Conservation (phyloP, 1,139 yeast species). For the Pichia sorboxylosa region DNA sequence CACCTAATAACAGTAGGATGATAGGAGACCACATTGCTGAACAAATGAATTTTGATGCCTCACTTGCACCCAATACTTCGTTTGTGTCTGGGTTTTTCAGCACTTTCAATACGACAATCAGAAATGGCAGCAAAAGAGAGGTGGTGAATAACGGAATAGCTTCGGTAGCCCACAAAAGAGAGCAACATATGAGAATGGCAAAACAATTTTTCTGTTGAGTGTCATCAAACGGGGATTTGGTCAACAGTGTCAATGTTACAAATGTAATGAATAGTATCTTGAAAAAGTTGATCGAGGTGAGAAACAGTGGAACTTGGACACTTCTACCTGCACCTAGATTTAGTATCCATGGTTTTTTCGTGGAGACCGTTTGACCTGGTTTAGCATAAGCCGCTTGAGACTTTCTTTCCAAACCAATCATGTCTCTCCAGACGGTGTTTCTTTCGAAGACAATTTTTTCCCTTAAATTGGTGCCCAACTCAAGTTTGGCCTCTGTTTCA, state of each 20-base stretch:
- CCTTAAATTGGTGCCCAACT: conserved; percentile 63
- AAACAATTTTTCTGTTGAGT: conserved; percentile 64
- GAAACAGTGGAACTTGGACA: conserved; percentile 14
- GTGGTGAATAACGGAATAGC: conserved; percentile 84
- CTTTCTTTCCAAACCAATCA: conserved; percentile 78
- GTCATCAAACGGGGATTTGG: conserved; percentile 51
- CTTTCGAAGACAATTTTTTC: conserved; percentile 96
- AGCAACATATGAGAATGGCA: conserved; percentile 69
- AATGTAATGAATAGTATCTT: conserved; percentile 35
- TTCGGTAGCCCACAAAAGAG: conserved; percentile 89
- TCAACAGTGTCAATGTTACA: conserved; percentile 35
- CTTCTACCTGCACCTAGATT: conserved; percentile 19
- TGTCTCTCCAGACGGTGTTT: conserved; percentile 93
- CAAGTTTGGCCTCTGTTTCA: conserved; percentile 46
- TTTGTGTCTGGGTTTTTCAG: conserved; percentile 44
- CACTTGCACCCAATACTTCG: conserved; percentile 47
- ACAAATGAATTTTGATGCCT: conserved; percentile 66
- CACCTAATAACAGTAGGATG: conserved; percentile 78
- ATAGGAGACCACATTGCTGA: conserved; percentile 93
- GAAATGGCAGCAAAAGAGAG: conserved; percentile 66
- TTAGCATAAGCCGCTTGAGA: conserved; percentile 40
- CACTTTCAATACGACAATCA: conserved; percentile 64
- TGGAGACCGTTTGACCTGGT: conserved; percentile 9
- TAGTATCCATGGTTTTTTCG: conserved; percentile 13
- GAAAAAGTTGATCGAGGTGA: conserved; percentile 18